Conservation (phyloP, 257 asterid genomes). For the Nemophila menziesii region DNA sequence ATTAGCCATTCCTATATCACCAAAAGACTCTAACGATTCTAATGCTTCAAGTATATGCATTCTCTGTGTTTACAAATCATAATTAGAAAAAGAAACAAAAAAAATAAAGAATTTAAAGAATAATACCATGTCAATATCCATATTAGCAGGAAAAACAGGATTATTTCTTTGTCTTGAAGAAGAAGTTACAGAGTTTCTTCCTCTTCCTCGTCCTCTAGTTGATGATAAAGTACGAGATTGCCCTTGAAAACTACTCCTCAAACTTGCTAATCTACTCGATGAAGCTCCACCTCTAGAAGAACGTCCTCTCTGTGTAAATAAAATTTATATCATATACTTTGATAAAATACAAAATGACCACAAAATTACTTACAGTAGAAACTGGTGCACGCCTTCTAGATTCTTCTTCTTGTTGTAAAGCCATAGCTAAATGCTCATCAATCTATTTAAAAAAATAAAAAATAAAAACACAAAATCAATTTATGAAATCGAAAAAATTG, state of each 20-base stretch:
- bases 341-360: conserved; percentile 1
- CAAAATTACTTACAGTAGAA: conserved; percentile 31
- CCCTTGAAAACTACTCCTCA: conserved; percentile 67
- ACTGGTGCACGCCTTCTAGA: conserved; percentile 28
- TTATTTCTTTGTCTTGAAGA: conserved; percentile 30
- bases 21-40: conserved; percentile 74
- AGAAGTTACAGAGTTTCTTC: conserved; percentile 4
- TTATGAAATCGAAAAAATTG: conserved; percentile 2
- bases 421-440: conserved; percentile 42
- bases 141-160: conserved; percentile 55
- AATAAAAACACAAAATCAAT: conserved; percentile 9
- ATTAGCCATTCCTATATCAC: conserved; percentile 36
- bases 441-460: conserved; percentile 27
- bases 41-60: conserved; percentile 64
- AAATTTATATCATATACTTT: background rate
- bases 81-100: background rate
- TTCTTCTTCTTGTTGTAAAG: conserved; percentile 43
- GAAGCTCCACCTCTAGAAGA: conserved; percentile 33
- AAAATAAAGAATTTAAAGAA: background rate
- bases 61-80: conserved; percentile 38
- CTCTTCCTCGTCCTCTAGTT: conserved; percentile 10
- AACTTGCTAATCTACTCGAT: conserved; percentile 46
- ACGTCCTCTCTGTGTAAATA: conserved; percentile 36
- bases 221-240: conserved; percentile 40
- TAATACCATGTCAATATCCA: conserved; percentile 77